A percentile compares a stretch with the other conserved stretches of the same genome.
Evolutionary conservation across 495 filamentous ascomycete genomes (phyloP).

Genomic region (Penicillium verhagenii): DNA sequence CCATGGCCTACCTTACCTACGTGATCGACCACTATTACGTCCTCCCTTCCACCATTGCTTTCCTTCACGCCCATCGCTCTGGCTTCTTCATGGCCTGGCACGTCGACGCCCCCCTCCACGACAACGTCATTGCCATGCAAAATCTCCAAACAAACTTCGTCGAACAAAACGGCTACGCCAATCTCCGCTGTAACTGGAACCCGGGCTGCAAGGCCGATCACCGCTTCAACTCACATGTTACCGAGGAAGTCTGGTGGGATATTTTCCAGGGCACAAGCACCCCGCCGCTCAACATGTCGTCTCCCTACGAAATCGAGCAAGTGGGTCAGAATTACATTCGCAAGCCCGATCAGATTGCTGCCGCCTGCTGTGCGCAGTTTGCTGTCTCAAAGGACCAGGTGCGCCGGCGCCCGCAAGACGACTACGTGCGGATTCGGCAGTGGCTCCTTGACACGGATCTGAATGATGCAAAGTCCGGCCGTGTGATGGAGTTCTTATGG

Average conservation of each 20-base stretch:
- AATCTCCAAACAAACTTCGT: constrained; percentile 50
- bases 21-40: constrained; percentile 68
- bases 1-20: constrained; percentile 72
- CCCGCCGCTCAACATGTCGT: constrained; percentile 41
- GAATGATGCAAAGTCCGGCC: constrained; percentile 60
- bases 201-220: constrained; percentile 56
- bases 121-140: constrained; percentile 54
- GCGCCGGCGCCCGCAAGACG: constrained; percentile 51
- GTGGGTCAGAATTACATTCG: constrained; percentile 20
- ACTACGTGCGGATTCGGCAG: constrained; percentile 62
- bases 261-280: constrained; percentile 54
- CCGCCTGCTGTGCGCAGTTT: constrained; percentile 70
- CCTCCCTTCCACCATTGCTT: constrained; percentile 64
- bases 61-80: constrained; percentile 64
- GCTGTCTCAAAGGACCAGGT: constrained; percentile 53
- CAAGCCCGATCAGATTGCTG: constrained; percentile 37
- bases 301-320: constrained; percentile 8
- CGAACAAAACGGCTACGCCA: constrained; percentile 60
- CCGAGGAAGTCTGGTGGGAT: constrained; percentile 52
- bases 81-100: constrained; percentile 59
- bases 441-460: constrained; percentile 64
- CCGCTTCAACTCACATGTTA: constrained; percentile 57
- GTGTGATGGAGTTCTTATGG: constrained; percentile 77
- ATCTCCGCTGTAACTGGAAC: constrained; percentile 64
- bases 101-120: constrained; percentile 53